Evolutionary conservation across 1,284 basidiomycete species (phyloP).

Genomic region (Cryptococcus maquisensis): DNA sequence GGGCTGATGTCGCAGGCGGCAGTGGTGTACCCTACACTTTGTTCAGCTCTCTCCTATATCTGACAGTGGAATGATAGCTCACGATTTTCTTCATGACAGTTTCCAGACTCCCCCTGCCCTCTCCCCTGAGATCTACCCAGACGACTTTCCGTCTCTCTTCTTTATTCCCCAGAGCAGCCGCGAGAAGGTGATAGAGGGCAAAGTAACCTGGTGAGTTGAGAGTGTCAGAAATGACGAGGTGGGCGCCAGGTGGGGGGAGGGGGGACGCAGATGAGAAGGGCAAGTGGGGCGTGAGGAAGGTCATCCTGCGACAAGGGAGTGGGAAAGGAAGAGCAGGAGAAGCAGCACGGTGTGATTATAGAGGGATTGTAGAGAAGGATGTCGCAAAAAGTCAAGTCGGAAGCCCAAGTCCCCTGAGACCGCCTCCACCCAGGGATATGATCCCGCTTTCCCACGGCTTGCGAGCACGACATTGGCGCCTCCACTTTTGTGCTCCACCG

Average conservation of each 20-base stretch:
- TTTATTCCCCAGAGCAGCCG: constrained; percentile 21
- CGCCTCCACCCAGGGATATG: background rate
- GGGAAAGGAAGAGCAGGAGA: no score
- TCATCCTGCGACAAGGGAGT: no score
- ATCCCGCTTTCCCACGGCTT: no score
- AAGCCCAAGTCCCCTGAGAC: background rate
- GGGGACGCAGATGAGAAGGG: constrained; percentile 23
- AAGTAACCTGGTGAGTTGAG: constrained; percentile 38
- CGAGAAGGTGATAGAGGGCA: constrained; percentile 38
- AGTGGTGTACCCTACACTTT: constrained; percentile 22
- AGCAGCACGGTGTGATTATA: background rate
- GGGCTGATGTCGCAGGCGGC: constrained; percentile 11
- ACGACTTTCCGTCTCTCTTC: constrained; percentile 20
- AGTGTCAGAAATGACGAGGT: constrained; percentile 44
- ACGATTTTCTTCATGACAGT: constrained; percentile 39
- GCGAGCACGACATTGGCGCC: no score
- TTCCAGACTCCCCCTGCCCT: constrained; percentile 32
- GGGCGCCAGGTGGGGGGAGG: constrained; percentile 33
- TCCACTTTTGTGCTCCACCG: no score
- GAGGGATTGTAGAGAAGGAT: background rate
- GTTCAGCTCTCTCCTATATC: constrained; percentile 3
- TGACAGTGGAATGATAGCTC: constrained; percentile 10
- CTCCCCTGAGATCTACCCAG: constrained; percentile 41
- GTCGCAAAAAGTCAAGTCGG: background rate
- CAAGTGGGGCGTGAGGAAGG: constrained; percentile 32